These are phyloP conservation scores for Fusarium abutilonis DNA, from an alignment of 2,329 filamentous ascomycete species.

Conservation along the genomic window DNA sequence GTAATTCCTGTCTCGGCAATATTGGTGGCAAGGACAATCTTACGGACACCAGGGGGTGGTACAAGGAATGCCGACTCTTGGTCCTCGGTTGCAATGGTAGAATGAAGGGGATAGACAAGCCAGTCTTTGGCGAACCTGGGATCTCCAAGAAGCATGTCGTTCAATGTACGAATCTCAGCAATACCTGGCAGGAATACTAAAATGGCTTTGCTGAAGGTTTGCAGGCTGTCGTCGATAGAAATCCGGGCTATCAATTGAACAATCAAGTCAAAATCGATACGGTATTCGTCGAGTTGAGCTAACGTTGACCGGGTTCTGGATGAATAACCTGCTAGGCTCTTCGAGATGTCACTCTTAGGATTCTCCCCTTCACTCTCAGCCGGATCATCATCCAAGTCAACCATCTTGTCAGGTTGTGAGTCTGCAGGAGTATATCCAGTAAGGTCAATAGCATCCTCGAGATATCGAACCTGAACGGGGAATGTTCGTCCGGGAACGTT, in stretches of 20 bases:
- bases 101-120: conserved; percentile 91
- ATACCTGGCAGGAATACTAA: conserved; percentile 96
- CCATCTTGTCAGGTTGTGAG: conserved; percentile 60
- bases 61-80: conserved; percentile 92
- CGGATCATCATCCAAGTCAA: conserved; percentile 71
- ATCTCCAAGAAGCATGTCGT: conserved; percentile 84
- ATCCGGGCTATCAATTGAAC: conserved; percentile 81
- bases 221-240: conserved; percentile 72
- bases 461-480: conserved; percentile 84
- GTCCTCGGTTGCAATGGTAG: conserved; percentile 93
- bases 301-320: conserved; percentile 78
- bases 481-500: conserved; percentile 94
- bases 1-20: conserved; percentile 99
- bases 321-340: conserved; percentile 78
- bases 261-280: conserved; percentile 89
- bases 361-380: conserved; percentile 62
- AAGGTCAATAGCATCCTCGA: conserved; percentile 92
- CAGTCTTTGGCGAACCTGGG: conserved; percentile 79
- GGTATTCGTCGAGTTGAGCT: conserved; percentile 85
- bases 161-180: conserved; percentile 87
- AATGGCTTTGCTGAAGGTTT: conserved; percentile 84
- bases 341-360: conserved; percentile 66
- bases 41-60: conserved; percentile 82
- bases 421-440: conserved; percentile 74
- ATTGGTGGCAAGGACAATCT: conserved; percentile 96